Base-by-base conservation (phyloP, 305 asterid species). In the Caryopteris hybrid region DNA sequence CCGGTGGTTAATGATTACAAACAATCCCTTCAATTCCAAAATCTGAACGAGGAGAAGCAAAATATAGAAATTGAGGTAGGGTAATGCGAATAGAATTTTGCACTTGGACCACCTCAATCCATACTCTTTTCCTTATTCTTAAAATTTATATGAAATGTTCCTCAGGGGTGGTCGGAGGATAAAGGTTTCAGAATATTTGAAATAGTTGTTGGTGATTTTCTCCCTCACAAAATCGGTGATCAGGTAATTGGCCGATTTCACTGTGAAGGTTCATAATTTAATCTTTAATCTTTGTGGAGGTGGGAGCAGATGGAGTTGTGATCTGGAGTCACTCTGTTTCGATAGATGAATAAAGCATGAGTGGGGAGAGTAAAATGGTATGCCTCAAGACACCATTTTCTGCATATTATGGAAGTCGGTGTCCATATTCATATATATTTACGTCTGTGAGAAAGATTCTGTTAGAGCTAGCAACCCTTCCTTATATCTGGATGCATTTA, bases 281-380 rank as follows among this genome's bases (percentile, higher is more conserved):
- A 20, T 63, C 18, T n/a, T n/a, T 31, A 16, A 53, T 5, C 10
- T 62, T 61, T 62, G 25, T 69, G 61, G 74, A 89, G 98, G 88
- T 91, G 21, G 90, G 96, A 61, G 98, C 98, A 55, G 98, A 91
- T 79, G 98, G 97, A 74, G 74, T 91, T 63, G 77, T 89, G 38
- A 76, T 91, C 36, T 60, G 82, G 38, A 87, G 95, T 59, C 92
- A 89, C 11, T 91, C 96, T 47, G 90, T 91, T 51, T 79, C 96
- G 36, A 67, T 91, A 76, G 97, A 91, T 76, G 97, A 89, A 81
- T 91, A 96, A 62, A 91, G 95, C 75, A 91, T 91, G 97, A 91
- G 96, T 2, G 96, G 97, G 63, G 96, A 91, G 81, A 89, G 96
- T 77, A 91, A 87, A 78, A 87, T 89, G 41, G 97, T 91, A 80